phyloP scores from a whole-genome alignment of 371 early-diverging fungal species.

The Mortierella sp. region DNA sequence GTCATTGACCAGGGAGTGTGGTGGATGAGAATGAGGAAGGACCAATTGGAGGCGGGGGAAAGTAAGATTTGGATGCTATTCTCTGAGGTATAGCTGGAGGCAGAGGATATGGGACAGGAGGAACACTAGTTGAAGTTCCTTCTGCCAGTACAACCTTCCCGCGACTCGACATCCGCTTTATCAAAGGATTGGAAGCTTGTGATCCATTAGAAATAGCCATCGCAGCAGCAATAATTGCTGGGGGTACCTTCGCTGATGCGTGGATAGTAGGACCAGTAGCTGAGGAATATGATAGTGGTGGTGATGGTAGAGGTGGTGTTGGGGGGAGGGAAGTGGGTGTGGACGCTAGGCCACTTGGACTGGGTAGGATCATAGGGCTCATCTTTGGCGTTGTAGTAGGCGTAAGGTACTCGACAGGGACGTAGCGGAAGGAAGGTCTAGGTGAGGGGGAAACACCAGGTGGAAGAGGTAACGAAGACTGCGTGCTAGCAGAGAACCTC shows the following conservation, averaged over 20 bases:
- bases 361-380: constrained; percentile 14
- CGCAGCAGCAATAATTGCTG: neutral
- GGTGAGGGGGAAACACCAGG: constrained; percentile 10
- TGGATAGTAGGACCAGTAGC: neutral
- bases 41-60: too few relatives aligned
- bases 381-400: constrained; percentile 17
- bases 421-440: constrained; percentile 14
- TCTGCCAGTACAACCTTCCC: neutral
- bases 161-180: neutral
- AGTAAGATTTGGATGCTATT: too few relatives aligned
- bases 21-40: too few relatives aligned
- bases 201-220: neutral
- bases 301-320: neutral
- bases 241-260: neutral
- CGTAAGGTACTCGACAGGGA: constrained; percentile 23
- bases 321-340: neutral
- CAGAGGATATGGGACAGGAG: neutral
- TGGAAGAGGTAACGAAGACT: constrained; percentile 4
- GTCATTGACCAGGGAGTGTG: too few relatives aligned
- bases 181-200: neutral
- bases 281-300: neutral
- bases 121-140: neutral
- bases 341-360: neutral
- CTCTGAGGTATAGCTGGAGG: neutral
- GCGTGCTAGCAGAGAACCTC: neutral